A percentile compares a stretch with the other conserved stretches of the same genome.
These are phyloP conservation scores for Corynascus novoguineensis DNA, from an alignment of 495 filamentous ascomycete species.

Conservation along the genomic window DNA sequence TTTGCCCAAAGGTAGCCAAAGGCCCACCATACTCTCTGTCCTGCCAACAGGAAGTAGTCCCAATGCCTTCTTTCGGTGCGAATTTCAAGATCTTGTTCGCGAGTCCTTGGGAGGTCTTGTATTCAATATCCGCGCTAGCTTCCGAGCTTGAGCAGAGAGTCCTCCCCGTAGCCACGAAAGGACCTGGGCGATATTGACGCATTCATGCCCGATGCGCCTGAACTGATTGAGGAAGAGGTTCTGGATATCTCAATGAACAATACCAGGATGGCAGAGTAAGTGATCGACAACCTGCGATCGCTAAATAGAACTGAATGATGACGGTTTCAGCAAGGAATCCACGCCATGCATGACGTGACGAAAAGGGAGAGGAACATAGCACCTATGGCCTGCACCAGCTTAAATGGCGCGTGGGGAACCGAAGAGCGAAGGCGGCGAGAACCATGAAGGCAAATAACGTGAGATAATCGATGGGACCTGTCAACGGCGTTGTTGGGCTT, in stretches of 20 bases:
- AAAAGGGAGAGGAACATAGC: background rate
- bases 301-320: background rate
- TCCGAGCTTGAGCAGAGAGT: too few species aligned
- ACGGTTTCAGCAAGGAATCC: background rate
- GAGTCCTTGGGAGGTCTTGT: too few species aligned
- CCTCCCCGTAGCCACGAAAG: too few species aligned
- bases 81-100: too few species aligned
- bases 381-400: background rate
- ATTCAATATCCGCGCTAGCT: too few species aligned
- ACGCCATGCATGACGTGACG: background rate
- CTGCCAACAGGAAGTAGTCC: too few species aligned
- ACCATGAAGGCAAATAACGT: background rate
- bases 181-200: too few species aligned
- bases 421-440: background rate
- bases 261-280: background rate
- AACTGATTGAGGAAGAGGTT: too few species aligned
- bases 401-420: background rate
- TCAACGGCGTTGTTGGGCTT: background rate
- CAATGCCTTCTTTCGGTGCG: too few species aligned
- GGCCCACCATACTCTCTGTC: too few species aligned
- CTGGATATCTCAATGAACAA: background rate
- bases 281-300: background rate
- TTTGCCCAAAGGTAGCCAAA: too few species aligned
- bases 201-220: too few species aligned
- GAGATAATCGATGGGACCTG: background rate